A percentile compares a stretch with the other conserved stretches of the same genome.
Evolutionary conservation across 257 asterid genomes (phyloP).

Genomic region (Solanum pimpinellifolium): DNA sequence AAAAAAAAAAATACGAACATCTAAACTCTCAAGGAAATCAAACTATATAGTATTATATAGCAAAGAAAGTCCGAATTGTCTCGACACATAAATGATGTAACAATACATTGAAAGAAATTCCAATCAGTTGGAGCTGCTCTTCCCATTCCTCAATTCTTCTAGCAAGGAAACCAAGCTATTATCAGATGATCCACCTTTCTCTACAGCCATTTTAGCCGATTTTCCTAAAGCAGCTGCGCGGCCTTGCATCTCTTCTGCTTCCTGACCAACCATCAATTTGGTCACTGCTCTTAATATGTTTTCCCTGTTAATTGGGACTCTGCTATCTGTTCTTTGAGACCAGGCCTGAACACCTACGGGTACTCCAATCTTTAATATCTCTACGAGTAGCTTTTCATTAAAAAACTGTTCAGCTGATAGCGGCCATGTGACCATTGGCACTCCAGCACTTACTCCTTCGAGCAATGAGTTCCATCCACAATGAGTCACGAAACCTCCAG

Average conservation of each 20-base stretch:
- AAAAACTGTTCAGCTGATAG: slow-evolving; percentile 27
- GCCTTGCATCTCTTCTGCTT: not conserved
- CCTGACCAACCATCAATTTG: not conserved
- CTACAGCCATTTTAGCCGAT: not conserved
- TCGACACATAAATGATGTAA: no score
- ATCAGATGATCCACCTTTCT: not conserved
- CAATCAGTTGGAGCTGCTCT: not conserved
- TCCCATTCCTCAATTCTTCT: not conserved
- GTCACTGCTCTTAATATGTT: not conserved
- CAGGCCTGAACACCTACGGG: slow-evolving; percentile 27
- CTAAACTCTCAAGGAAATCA: no score
- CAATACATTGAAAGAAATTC: not conserved
- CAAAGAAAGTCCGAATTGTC: no score
- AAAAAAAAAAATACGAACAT: no score
- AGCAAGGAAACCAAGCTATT: not conserved
- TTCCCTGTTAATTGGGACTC: not conserved
- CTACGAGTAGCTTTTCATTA: slow-evolving; percentile 23
- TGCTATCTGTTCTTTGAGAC: not conserved
- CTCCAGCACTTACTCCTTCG: slow-evolving; percentile 24
- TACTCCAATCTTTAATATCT: slow-evolving; percentile 14
- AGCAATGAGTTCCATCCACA: slow-evolving; percentile 39
- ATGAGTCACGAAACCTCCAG: slow-evolving; percentile 33
- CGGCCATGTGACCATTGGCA: slow-evolving; percentile 48
- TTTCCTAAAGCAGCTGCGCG: not conserved
- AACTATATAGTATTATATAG: no score